Base-by-base conservation (phyloP, 805 yeast genomes). In the Lipomyces chichibuensis region DNA sequence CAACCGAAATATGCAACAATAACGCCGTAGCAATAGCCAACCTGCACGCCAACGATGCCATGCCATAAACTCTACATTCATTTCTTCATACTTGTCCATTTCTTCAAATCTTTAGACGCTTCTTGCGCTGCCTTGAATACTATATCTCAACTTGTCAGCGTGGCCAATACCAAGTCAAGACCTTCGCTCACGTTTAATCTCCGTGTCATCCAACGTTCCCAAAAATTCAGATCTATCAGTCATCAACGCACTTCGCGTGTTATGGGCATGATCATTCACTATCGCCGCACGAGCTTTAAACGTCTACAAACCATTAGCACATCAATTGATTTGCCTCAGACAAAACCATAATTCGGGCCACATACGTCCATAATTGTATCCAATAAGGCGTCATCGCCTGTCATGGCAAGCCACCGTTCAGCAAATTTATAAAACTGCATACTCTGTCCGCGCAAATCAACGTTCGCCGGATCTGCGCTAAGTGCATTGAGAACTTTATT, bases 401-500 rank as follows among this genome's bases (percentile, higher is more conserved):
- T 91, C 77, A 93, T 79, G 57, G 81, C 75, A 9, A 89, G 84
- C 98, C 98, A 94, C 73, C 88, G 87, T 63, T 88, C 87, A 5
- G 89, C 89, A 33, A 92, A 77, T 27, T 83, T 80, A 72, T 89
- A 91, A 77, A 85, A 95, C 72, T 90, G 84, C 0, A 92, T 84
- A 62, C 84, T 80, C 49, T 88, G 84, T 1, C 87, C 77, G 69
- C 89, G 89, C 33, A 91, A 75, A 74, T 91, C 94, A n/a, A 92
- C 80, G 23, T 84, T 79, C 0, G 76, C 76, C 0, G 96, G 85
- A 69, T 86, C 89, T 0, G 96, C 83, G 74, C 90, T 91, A 59
- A 93, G 87, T 46, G 97, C 96, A 74, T 92, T 93, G 37, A 90
- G 77, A 25, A 92, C 92, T 65, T 85, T 85, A 8, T 80, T 75